Base-by-base conservation (phyloP, 225 moss, liverwort and hornwort genomes). In the Polytrichum formosum region DNA sequence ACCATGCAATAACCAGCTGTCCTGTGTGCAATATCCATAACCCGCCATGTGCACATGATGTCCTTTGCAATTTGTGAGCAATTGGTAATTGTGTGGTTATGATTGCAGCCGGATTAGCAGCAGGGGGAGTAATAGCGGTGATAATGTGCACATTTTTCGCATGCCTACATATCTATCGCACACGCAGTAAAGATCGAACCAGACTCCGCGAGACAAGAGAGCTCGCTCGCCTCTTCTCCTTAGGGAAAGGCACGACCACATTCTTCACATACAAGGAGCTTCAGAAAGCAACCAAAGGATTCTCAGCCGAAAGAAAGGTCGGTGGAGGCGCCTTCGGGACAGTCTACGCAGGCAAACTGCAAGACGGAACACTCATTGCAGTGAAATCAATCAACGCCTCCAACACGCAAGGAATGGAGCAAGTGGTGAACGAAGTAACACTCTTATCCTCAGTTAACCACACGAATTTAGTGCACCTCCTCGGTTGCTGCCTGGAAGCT, bases 401-500 rank as follows among this genome's bases (percentile, higher is more conserved):
- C 22, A 54, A 75, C 0, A 2, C 23, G 6, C 56, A 67, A 53
- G 67, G 53, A 5, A 68, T 18, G 0, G 25, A 71, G 31, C 79
- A 79, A 10, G 75, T 58, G 1, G n/a, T 73, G 8, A 91, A 87
- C 2, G 84, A 91, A 70, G 76, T 87, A 2, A 60, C n/a, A 0
- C 64, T 87, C 17, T n/a, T 87, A 26, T 80, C 67, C 0, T 73
- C 75, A 31, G 73, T 88, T 10, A 85, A 79, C 33, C 79, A 85
- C n/a, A 26, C 65, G 5, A 77, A 91, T 53, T 69, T 91, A 55
- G 80, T 85, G 2, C n/a, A 10, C 65, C 81, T 91, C 19, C 76
- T 80, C 0, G 80, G 87, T 13, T 87, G 84, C 46, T 89, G 77
- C 26, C 30, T 91, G 28, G 79, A 82, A 28, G 70, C 72, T 0